Conservation (phyloP, 306 rosid species). For the Lithocarpus polystachyus region DNA sequence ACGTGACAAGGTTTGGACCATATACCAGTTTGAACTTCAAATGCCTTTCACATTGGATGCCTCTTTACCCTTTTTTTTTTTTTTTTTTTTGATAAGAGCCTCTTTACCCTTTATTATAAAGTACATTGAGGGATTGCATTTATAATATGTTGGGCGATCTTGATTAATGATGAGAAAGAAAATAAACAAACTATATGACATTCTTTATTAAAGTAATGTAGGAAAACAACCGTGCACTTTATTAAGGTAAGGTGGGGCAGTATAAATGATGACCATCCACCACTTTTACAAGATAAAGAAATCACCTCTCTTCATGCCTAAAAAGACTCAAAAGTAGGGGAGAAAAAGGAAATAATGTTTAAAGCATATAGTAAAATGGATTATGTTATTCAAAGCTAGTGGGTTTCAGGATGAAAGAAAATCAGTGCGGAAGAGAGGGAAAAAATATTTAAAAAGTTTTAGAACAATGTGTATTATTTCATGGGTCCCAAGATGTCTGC, state of each 20-base stretch:
- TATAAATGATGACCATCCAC: conserved; percentile 31
- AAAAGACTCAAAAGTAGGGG: conserved; percentile 39
- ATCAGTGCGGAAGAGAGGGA: conserved; percentile 25
- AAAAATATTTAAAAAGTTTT: neutral
- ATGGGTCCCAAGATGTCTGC: conserved; percentile 24
- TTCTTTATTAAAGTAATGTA: neutral
- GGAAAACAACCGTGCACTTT: conserved; percentile 10
- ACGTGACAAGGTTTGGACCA: neutral
- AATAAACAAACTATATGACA: neutral
- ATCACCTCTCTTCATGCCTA: conserved; percentile 29
- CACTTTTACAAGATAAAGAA: conserved; percentile 5
- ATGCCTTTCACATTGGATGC: neutral
- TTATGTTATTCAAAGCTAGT: conserved; percentile 16
- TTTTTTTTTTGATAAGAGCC: no score
- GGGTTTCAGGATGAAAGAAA: conserved; percentile 31
- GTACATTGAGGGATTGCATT: neutral
- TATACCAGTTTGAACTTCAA: neutral
- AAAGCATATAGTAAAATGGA: conserved; percentile 26
- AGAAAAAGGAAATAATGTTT: conserved; percentile 10
- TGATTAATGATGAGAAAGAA: neutral
- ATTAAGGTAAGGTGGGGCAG: conserved; percentile 10
- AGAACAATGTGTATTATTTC: conserved; percentile 7
- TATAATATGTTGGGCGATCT: neutral
- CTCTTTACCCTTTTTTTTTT: neutral
- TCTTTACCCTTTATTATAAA: neutral